Conservation (phyloP, 2,329 filamentous ascomycete genomes). For the Coniosporium tulheliwenetii region DNA sequence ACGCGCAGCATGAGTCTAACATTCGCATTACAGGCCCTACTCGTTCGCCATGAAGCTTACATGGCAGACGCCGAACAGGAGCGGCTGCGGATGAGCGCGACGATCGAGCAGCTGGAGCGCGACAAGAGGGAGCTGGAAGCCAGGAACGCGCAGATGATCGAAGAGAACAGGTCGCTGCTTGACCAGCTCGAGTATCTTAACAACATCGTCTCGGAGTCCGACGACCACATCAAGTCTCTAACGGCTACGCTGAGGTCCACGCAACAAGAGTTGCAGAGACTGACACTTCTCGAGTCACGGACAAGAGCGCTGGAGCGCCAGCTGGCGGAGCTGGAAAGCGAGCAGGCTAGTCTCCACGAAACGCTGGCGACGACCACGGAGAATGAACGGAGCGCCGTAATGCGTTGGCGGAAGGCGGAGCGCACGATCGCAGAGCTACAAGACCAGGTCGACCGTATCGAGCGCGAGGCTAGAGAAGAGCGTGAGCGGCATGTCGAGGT, state of each 20-base stretch:
- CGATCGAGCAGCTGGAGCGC: slow-evolving; percentile 60
- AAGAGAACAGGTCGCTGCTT: slow-evolving; percentile 68
- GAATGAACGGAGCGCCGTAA: slow-evolving; percentile 62
- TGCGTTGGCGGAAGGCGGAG: slow-evolving; percentile 77
- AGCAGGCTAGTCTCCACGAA: slow-evolving; percentile 59
- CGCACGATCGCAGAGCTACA: slow-evolving; percentile 62
- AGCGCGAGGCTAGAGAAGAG: slow-evolving; percentile 68
- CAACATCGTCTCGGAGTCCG: slow-evolving; percentile 60
- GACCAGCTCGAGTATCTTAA: slow-evolving; percentile 79
- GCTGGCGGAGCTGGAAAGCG: slow-evolving; percentile 61
- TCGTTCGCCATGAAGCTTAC: slow-evolving; percentile 85
- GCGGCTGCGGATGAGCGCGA: slow-evolving; percentile 53
- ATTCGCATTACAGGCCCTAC: slow-evolving; percentile 64
- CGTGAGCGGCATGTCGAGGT: slow-evolving; percentile 68
- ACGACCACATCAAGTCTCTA: slow-evolving; percentile 61
- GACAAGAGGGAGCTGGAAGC: slow-evolving; percentile 55
- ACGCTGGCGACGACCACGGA: slow-evolving; percentile 52
- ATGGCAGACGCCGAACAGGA: slow-evolving; percentile 85
- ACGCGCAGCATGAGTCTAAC: slow-evolving; percentile 44
- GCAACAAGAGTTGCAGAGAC: slow-evolving; percentile 57
- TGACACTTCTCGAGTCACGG: slow-evolving; percentile 58
- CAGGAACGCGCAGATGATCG: slow-evolving; percentile 60
- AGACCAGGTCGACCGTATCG: slow-evolving; percentile 77
- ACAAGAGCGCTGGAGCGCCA: slow-evolving; percentile 71
- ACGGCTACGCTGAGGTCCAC: slow-evolving; percentile 63